A percentile compares a stretch with the other conserved stretches of the same genome.
Evolutionary conservation across 805 yeast genomes (phyloP).

Genomic region (Wickerhamiella slavikovae): DNA sequence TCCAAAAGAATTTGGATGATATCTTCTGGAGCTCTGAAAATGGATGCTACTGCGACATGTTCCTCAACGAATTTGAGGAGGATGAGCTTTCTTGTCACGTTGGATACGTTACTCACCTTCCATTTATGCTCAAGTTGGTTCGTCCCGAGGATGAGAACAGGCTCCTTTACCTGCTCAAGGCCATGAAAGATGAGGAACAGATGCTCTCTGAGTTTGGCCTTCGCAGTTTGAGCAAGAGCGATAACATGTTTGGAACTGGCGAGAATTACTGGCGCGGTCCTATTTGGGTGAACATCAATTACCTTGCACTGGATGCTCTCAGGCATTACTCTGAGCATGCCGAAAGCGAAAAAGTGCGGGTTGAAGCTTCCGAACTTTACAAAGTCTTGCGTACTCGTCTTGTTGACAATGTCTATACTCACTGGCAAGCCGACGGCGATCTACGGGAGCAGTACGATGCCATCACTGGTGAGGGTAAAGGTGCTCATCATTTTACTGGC

Average conservation of each 20-base stretch:
- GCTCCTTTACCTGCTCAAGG: conserved; percentile 30
- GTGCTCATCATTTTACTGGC: conserved; percentile 80
- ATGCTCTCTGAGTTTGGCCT: conserved; percentile 67
- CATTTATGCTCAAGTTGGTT: conserved; percentile 55
- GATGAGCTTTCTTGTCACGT: conserved; percentile 55
- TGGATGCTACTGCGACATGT: conserved; percentile 60
- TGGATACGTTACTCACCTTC: conserved; percentile 76
- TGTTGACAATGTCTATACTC: conserved; percentile 42
- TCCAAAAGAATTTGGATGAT: conserved; percentile 42
- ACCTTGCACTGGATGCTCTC: conserved; percentile 53
- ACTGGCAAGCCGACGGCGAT: conserved; percentile 58
- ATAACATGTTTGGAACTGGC: conserved; percentile 43
- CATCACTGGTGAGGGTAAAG: conserved; percentile 47
- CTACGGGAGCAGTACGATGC: conserved; percentile 88
- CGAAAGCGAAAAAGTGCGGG: conserved; percentile 19
- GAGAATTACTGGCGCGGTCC: conserved; percentile 96
- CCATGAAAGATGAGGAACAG: conserved; percentile 47
- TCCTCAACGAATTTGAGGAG: conserved; percentile 54
- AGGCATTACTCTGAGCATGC: conserved; percentile 25
- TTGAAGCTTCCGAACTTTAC: conserved; percentile 31
- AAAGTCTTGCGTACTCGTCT: conserved; percentile 39
- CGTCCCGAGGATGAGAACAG: conserved; percentile 25
- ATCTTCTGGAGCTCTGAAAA: conserved; percentile 63
- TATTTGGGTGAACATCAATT: conserved; percentile 83
- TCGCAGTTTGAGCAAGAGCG: conserved; percentile 54